Percentiles rank a stretch among this genome's conserved stretches.
Conservation (phyloP, 1,139 yeast genomes). For the Pichia sp. region DNA sequence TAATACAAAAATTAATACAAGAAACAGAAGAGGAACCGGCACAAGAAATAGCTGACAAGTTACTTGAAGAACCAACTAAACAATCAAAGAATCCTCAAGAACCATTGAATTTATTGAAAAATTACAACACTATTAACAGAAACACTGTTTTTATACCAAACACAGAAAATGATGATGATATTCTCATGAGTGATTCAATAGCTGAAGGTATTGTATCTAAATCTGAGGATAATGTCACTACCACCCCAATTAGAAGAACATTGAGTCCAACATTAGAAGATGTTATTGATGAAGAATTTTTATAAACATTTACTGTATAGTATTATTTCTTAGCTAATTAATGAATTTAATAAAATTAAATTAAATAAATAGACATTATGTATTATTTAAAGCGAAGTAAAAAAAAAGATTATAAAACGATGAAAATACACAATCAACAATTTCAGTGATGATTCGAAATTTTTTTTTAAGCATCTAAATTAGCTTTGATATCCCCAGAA, state of each 20-base stretch:
- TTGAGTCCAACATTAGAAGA: conserved; percentile 25
- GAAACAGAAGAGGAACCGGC: background rate
- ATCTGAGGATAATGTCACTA: too few relatives aligned
- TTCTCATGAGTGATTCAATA: background rate
- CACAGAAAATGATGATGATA: background rate
- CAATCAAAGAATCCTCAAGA: background rate
- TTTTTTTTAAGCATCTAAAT: background rate
- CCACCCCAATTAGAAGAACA: background rate
- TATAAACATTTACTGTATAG: conserved; percentile 3
- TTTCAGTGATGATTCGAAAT: background rate
- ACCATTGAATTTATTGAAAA: conserved; percentile 12
- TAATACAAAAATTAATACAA: background rate
- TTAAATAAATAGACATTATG: too few relatives aligned
- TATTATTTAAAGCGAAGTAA: too few relatives aligned
- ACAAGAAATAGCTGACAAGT: background rate
- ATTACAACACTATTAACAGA: conserved; percentile 24
- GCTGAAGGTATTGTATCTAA: background rate
- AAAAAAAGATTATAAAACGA: too few relatives aligned
- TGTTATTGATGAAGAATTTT: conserved; percentile 23
- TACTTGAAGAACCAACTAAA: background rate
- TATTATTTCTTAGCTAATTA: too few relatives aligned
- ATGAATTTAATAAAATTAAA: too few relatives aligned
- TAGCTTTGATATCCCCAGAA: background rate
- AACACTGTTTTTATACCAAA: conserved; percentile 23
- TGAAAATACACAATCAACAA: too few relatives aligned